A percentile compares a stretch with the other conserved stretches of the same genome.
These are phyloP conservation scores for Xylogone sp. DNA, from an alignment of 2,329 filamentous ascomycete species.

Conservation along the genomic window DNA sequence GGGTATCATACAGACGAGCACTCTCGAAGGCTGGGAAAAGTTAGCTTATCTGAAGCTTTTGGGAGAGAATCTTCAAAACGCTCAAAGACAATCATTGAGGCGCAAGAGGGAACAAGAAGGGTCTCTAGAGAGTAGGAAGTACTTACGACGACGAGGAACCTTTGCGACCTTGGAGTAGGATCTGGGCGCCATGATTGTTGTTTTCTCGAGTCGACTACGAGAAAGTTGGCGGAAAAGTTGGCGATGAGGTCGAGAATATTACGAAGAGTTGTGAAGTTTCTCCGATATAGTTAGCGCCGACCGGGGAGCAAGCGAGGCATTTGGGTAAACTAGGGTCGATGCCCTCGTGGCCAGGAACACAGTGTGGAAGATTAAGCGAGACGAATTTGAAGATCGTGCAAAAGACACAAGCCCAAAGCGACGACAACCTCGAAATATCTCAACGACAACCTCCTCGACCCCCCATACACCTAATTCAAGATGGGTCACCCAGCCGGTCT, in stretches of 20 bases:
- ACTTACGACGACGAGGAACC: slow-evolving; percentile 78
- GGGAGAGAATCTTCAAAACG: background rate
- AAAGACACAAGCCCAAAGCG: slow-evolving; percentile 3
- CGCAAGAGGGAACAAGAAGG: slow-evolving; percentile 4
- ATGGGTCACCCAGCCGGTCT: slow-evolving; percentile 89
- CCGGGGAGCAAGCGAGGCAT: slow-evolving; percentile 1
- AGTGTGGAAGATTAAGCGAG: slow-evolving; percentile 2
- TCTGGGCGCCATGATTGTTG: slow-evolving; percentile 45
- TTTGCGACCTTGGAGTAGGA: slow-evolving; percentile 99
- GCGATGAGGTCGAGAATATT: slow-evolving; percentile 10
- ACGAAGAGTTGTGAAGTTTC: slow-evolving; percentile 1
- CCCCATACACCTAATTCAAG: slow-evolving; percentile 30
- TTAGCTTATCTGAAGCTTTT: slow-evolving; percentile 31
- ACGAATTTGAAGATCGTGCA: slow-evolving; percentile 4
- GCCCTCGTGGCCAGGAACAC: background rate
- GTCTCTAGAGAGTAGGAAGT: background rate
- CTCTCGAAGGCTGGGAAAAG: slow-evolving; percentile 77
- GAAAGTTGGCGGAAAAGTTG: slow-evolving; percentile 5
- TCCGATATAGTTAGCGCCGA: background rate
- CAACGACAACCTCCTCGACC: slow-evolving; percentile 6
- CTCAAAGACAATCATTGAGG: slow-evolving; percentile 7
- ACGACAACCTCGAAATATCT: slow-evolving; percentile 13
- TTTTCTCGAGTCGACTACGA: slow-evolving; percentile 10
- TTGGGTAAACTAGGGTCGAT: slow-evolving; percentile 4
- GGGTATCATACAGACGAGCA: slow-evolving; percentile 95